A percentile compares a stretch with the other conserved stretches of the same genome.
Evolutionary conservation across 164 flowering plant genomes (phyloP).

Genomic region (Chloranthus sessilifolius): DNA sequence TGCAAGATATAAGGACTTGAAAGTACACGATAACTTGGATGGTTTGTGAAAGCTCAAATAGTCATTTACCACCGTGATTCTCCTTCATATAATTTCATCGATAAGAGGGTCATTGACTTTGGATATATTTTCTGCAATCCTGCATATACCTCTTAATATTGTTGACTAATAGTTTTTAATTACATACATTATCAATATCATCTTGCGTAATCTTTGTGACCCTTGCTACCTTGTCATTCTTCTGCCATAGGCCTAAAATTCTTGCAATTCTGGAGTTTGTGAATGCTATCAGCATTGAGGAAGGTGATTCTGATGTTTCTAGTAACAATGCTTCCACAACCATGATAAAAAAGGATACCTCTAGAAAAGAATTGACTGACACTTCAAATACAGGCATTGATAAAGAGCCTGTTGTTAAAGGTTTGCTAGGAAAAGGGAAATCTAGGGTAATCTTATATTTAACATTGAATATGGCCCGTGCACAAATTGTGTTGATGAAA

Average conservation of each 20-base stretch:
- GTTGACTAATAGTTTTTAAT: too few species aligned
- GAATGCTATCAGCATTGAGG: constrained; percentile 61
- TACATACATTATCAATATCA: too few species aligned
- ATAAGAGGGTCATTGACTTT: constrained; percentile 45
- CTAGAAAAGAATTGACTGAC: constrained; percentile 25
- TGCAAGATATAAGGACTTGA: constrained; percentile 22
- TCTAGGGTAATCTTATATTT: constrained; percentile 72
- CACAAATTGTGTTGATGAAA: constrained; percentile 75
- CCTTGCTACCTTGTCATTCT: constrained; percentile 83
- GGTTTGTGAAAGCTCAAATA: constrained; percentile 94
- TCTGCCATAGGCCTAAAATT: constrained; percentile 84
- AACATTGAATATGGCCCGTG: constrained; percentile 73
- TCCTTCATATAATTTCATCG: constrained; percentile 53
- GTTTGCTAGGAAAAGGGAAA: constrained; percentile 89
- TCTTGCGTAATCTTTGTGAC: constrained; percentile 73
- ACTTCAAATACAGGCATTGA: constrained; percentile 18
- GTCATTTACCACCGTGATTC: constrained; percentile 65
- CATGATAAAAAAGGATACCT: constrained; percentile 20
- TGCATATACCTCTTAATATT: too few species aligned
- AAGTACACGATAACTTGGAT: constrained; percentile 37
- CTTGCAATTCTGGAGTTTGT: constrained; percentile 84
- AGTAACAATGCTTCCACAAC: constrained; percentile 37
- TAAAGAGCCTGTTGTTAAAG: constrained; percentile 60
- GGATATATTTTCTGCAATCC: too few species aligned
- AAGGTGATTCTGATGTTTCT: constrained; percentile 32